Evolutionary conservation across 257 asterid species (phyloP).

Genomic region (Linaria vulgaris): DNA sequence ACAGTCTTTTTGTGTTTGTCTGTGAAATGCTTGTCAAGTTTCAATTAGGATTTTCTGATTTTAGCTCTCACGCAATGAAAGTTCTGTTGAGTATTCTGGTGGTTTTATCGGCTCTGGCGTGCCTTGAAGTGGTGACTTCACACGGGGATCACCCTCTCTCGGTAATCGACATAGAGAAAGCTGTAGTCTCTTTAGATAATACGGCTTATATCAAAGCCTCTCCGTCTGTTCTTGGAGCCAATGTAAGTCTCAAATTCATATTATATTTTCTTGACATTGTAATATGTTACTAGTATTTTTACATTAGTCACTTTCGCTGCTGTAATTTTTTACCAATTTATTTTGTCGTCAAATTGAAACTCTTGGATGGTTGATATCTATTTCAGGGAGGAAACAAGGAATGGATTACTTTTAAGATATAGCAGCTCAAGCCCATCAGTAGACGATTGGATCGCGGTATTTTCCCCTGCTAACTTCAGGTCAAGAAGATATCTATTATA

Average conservation of each 20-base stretch:
- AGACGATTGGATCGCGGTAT: conserved; percentile 93
- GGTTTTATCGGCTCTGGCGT: conserved; percentile 48
- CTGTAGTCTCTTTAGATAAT: conserved; percentile 54
- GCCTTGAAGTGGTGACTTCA: conserved; percentile 48
- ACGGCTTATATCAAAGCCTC: conserved; percentile 60
- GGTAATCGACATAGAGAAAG: conserved; percentile 50
- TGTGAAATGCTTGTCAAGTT: not conserved
- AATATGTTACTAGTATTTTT: not conserved
- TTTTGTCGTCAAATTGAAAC: no score
- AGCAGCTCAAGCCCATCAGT: conserved; percentile 54
- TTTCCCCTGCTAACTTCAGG: conserved; percentile 97
- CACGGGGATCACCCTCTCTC: conserved; percentile 83
- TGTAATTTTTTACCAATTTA: no score
- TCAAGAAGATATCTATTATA: conserved; percentile 23
- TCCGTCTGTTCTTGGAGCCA: conserved; percentile 75
- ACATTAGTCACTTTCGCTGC: not conserved
- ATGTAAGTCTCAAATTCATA: conserved; percentile 41
- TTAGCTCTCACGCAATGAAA: conserved; percentile 40
- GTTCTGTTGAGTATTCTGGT: conserved; percentile 34
- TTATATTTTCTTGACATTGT: not conserved
- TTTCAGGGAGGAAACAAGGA: conserved; percentile 54
- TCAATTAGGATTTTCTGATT: not conserved
- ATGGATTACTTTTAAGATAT: conserved; percentile 65
- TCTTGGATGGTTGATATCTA: no score
- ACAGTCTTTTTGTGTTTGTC: not conserved